These are phyloP conservation scores for Alternaria atra DNA, from an alignment of 2,329 filamentous ascomycete species.

Conservation along the genomic window DNA sequence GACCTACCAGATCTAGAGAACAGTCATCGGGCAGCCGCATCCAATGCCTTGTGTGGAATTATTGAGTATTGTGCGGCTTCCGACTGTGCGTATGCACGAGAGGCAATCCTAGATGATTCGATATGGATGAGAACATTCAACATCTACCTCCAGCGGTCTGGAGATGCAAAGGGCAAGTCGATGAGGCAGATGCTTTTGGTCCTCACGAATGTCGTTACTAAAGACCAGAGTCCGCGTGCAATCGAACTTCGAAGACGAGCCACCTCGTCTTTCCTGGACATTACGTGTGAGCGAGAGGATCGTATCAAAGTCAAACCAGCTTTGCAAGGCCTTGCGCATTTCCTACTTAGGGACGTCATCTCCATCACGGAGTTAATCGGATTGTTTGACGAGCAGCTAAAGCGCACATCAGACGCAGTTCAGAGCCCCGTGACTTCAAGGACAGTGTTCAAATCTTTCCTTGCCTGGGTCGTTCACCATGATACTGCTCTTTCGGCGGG, in stretches of 20 bases:
- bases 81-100: constrained; percentile 32
- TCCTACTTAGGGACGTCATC: constrained; percentile 69
- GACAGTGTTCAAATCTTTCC: constrained; percentile 36
- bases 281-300: constrained; percentile 68
- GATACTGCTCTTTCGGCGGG: constrained; percentile 53
- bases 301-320: constrained; percentile 74
- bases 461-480: constrained; percentile 52
- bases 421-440: constrained; percentile 16
- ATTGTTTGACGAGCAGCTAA: constrained; percentile 45
- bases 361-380: constrained; percentile 50
- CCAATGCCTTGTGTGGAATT: constrained; percentile 57
- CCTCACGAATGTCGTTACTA: constrained; percentile 50
- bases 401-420: constrained; percentile 9
- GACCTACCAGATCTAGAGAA: constrained; percentile 41
- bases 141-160: constrained; percentile 55
- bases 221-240: constrained; percentile 32
- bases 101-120: constrained; percentile 44
- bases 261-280: constrained; percentile 60
- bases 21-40: constrained; percentile 57
- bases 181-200: constrained; percentile 56
- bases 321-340: constrained; percentile 71
- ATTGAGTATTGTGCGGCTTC: constrained; percentile 53
- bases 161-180: constrained; percentile 58
- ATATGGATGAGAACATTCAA: constrained; percentile 53
- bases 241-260: constrained; percentile 38